Evolutionary conservation across 2,329 filamentous ascomycete species (phyloP).

Genomic region (Stemphylium lycopersici): DNA sequence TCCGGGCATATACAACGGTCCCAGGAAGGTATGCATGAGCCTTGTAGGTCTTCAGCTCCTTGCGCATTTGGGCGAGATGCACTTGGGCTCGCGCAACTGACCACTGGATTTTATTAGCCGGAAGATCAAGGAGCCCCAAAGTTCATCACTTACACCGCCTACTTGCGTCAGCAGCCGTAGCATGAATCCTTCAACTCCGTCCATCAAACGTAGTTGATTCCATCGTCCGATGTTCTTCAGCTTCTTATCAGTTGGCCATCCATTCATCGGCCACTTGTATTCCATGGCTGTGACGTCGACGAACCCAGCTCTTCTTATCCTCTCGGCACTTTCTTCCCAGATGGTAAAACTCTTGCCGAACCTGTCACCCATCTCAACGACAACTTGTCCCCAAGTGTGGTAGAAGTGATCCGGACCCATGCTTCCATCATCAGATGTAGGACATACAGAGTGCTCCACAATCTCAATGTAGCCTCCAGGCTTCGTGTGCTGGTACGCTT

Average conservation of each 20-base stretch:
- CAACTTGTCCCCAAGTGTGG: conserved; percentile 43
- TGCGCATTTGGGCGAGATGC: conserved; percentile 47
- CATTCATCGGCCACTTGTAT: conserved; percentile 48
- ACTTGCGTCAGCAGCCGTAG: conserved; percentile 45
- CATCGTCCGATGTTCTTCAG: conserved; percentile 46
- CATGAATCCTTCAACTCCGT: conserved; percentile 49
- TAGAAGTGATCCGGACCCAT: conserved; percentile 47
- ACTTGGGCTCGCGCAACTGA: conserved; percentile 43
- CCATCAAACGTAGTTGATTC: conserved; percentile 46
- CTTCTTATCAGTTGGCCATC: conserved; percentile 40
- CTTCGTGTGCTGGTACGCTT: conserved; percentile 44
- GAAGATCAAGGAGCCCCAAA: background rate
- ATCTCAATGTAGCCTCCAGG: conserved; percentile 54
- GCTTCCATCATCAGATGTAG: conserved; percentile 50
- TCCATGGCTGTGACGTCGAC: conserved; percentile 40
- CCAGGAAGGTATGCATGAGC: conserved; percentile 47
- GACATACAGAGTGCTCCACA: conserved; percentile 51
- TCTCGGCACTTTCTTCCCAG: conserved; percentile 42
- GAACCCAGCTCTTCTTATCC: conserved; percentile 43
- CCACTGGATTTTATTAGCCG: conserved; percentile 27
- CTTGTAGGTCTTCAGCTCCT: conserved; percentile 40
- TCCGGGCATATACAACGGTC: conserved; percentile 46
- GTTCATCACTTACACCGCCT: conserved; percentile 31
- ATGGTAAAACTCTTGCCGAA: conserved; percentile 49
- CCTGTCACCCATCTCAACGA: conserved; percentile 44